Base-by-base conservation (phyloP, 805 yeast species). In the Blastobotrys peoriensis region DNA sequence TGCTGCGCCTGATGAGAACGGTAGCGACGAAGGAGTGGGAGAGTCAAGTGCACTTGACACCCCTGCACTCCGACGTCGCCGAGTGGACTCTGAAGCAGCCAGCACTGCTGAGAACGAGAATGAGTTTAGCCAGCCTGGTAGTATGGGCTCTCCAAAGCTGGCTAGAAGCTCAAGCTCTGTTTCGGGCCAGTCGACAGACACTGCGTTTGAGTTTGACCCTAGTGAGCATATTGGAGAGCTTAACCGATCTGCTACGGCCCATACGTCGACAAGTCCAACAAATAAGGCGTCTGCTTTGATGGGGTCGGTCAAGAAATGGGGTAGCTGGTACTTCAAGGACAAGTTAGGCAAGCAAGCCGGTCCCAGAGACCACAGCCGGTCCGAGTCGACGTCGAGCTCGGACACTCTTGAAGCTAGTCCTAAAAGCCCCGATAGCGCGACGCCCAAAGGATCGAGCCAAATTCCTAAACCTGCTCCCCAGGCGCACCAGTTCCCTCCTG, bases 401-500 rank as follows among this genome's bases (percentile, higher is more conserved):
- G 17, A 36, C 2, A 33, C 27, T n/a, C 9, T 20, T 19, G 28
- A 43, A 20, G 6, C 19, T 19, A n/a, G 17, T 16, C 36, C 15
- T n/a, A 16, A 33, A n/a, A 17, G 17, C 23, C 20, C 17, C 5
- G 22, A 17, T 17, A 36, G 5, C 13, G n/a, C n/a, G n/a, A 36
- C 38, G 13, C 22, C 15, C 17, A 33, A 10, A n/a, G 10, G 36
- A 33, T 6, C 8, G 6, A 33, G 36, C 8, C 17, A 33, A 33
- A 22, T 30, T 28, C 48, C 45, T 10, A 40, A 35, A 19, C 36
- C 43, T n/a, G 61, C 61, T 5, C 61, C 61, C 3, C 35, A 42
- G 18, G 55, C 61, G 2, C 61, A 57, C 40, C 43, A 49, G 15
- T 57, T 57, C 44, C 61, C 61, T 8, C 61, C 61, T 1, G 61